Percentiles rank a stretch among this genome's conserved stretches.
phyloP scores from a whole-genome alignment of 2,329 filamentous ascomycete species.

The Aureobasidium uvarum region DNA sequence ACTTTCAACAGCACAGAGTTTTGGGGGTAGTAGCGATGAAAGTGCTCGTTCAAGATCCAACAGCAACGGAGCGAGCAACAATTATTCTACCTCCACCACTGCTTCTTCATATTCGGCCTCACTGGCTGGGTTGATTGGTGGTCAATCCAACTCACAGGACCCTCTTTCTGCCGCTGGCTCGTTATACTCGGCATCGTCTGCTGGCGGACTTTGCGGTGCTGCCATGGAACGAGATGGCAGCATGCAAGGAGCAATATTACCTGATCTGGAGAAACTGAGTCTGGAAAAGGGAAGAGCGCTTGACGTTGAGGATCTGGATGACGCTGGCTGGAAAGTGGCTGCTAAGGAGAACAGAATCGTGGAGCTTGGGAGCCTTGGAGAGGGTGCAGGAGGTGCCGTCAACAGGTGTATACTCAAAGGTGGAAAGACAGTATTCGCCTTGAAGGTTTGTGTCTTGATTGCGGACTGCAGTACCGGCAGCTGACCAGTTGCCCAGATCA shows the following conservation, averaged over 20 bases:
- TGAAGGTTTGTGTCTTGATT: constrained; percentile 66
- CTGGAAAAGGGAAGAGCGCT: constrained; percentile 77
- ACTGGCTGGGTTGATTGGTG: constrained; percentile 67
- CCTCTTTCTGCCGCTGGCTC: constrained; percentile 86
- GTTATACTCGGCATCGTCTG: constrained; percentile 62
- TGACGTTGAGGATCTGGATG: constrained; percentile 92
- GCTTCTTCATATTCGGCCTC: constrained; percentile 76
- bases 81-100: constrained; percentile 77
- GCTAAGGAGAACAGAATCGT: constrained; percentile 84
- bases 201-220: constrained; percentile 59
- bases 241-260: constrained; percentile 65
- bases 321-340: constrained; percentile 91
- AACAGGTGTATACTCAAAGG: constrained; percentile 86
- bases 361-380: constrained; percentile 84
- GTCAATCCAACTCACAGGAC: constrained; percentile 68
- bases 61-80: constrained; percentile 76
- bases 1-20: constrained; percentile 55
- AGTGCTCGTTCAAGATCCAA: constrained; percentile 80
- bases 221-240: constrained; percentile 80
- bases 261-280: constrained; percentile 74
- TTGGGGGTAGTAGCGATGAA: constrained; percentile 67
- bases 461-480: constrained; percentile 10
- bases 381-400: constrained; percentile 93
- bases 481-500: constrained; percentile 62
- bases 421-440: constrained; percentile 89